Evolutionary conservation across 768 basidiomycete species (phyloP), one percentile per base, ranked within the genome.

Genomic region (Termitomyces sp.): DNA sequence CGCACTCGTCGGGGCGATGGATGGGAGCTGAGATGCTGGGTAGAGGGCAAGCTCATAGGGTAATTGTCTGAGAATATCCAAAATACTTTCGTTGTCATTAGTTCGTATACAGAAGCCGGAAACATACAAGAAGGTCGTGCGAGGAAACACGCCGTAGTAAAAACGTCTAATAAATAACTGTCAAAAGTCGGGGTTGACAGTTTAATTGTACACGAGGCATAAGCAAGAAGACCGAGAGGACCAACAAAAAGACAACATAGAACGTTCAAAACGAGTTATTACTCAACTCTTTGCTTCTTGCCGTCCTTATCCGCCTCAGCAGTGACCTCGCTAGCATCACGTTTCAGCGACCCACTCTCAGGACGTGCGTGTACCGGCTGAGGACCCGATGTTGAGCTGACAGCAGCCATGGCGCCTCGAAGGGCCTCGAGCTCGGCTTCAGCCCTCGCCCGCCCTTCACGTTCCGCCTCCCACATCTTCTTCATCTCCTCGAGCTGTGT

Each of bases 401-500:
- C 52, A 44, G 57, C 60, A 16, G 60, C 59, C 18, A 58, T 53
- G 13, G 60, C 59, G 22, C 76, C 79, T 22, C 81, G 75, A 18
- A 89, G 67, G 34, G 77, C 73, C 49, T 85, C 82, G 14, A 91
- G 72, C 67, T 91, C 89, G n/a, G 72, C 73, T 71, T 91, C 87
- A 0, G 81, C 75, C 36, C 87, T 73, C 69, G 82, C 76, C 33
- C 88, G 77, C 3, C 74, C 77, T 54, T 75, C 74, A 20, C 87
- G 79, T 69, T 93, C 91, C 63, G 90, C 87, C 53, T 91, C 91
- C 87, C 89, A 91, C 67, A 86, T 64, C n/a, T 88, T 76, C 67
- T 88, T 84, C 69, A 89, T 78, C 71, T 93, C 91, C 65, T 92
- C 91, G 12, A 93, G 77, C 68, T 93, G 91, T 14, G 85, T 83